These are phyloP conservation scores for Teratosphaeria zuluensis DNA, from an alignment of 2,329 filamentous ascomycete genomes.

Conservation along the genomic window DNA sequence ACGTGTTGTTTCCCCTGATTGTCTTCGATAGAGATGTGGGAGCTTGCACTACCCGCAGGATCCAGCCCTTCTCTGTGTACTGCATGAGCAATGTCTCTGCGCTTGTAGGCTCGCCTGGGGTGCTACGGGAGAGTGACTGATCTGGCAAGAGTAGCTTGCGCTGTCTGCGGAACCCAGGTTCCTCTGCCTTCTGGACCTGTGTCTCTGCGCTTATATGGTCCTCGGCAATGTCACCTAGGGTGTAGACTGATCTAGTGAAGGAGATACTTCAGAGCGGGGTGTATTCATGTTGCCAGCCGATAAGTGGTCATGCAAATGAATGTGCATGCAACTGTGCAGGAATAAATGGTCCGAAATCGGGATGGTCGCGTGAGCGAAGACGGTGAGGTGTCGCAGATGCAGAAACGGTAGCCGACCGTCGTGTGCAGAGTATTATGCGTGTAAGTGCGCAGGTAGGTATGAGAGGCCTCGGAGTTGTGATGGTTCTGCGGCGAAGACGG, in stretches of 20 bases:
- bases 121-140: no score
- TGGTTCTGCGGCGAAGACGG: no score
- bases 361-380: conserved; percentile 43
- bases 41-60: conserved; percentile 37
- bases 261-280: conserved; percentile 7
- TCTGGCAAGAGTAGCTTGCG: no score
- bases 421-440: no score
- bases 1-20: no score
- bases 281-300: conserved; percentile 10
- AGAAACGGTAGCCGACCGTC: conserved; percentile 32
- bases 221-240: no score
- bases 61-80: conserved; percentile 32
- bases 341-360: conserved; percentile 61
- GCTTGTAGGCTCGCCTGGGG: conserved; percentile 1
- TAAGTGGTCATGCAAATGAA: conserved; percentile 44
- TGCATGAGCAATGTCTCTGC: conserved; percentile 10
- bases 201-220: no score
- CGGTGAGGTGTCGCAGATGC: conserved; percentile 27
- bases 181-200: no score
- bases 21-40: conserved; percentile 22
- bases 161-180: no score
- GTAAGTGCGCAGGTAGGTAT: no score
- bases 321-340: conserved; percentile 61
- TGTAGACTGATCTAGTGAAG: conserved; percentile 5
- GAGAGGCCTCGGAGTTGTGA: no score